These are phyloP conservation scores for Flaveria sonorensis DNA, from an alignment of 129 eudicot species.

Conservation along the genomic window DNA sequence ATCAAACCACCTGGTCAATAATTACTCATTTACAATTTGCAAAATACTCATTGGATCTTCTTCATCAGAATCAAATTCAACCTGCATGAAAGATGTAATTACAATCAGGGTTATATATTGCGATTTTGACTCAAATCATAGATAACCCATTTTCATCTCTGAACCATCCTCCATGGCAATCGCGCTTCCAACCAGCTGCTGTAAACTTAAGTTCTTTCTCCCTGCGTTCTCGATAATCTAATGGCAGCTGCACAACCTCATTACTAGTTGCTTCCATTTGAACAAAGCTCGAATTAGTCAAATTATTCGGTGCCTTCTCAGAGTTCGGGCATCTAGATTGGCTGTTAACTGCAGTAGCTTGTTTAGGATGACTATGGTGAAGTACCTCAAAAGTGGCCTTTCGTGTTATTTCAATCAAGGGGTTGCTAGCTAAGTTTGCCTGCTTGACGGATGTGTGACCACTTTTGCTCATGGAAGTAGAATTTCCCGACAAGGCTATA, in stretches of 20 bases:
- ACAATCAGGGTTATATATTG: neutral
- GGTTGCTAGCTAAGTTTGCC: slow-evolving; percentile 41
- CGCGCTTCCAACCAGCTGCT: slow-evolving; percentile 81
- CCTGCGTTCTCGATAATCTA: slow-evolving; percentile 43
- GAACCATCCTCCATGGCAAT: slow-evolving; percentile 77
- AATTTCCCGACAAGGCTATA: slow-evolving; percentile 47
- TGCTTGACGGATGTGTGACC: slow-evolving; percentile 18
- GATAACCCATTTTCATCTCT: slow-evolving; percentile 69
- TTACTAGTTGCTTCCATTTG: slow-evolving; percentile 24
- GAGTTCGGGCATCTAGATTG: slow-evolving; percentile 14
- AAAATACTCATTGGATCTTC: slow-evolving; percentile 72
- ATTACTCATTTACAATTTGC: slow-evolving; percentile 23
- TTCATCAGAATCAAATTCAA: slow-evolving; percentile 86
- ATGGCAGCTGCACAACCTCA: slow-evolving; percentile 32
- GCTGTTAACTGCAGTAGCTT: slow-evolving; percentile 11
- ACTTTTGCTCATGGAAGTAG: slow-evolving; percentile 3
- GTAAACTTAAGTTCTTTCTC: slow-evolving; percentile 78
- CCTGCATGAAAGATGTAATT: slow-evolving; percentile 46
- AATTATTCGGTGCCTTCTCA: slow-evolving; percentile 16
- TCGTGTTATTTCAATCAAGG: slow-evolving; percentile 51
- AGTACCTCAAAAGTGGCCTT: slow-evolving; percentile 55
- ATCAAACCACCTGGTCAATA: neutral
- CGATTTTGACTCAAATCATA: neutral
- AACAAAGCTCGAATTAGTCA: neutral
- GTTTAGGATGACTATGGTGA: slow-evolving; percentile 16